Conservation (phyloP, 192 early-diverging fungal species). For the Spizellomyces sp. region DNA sequence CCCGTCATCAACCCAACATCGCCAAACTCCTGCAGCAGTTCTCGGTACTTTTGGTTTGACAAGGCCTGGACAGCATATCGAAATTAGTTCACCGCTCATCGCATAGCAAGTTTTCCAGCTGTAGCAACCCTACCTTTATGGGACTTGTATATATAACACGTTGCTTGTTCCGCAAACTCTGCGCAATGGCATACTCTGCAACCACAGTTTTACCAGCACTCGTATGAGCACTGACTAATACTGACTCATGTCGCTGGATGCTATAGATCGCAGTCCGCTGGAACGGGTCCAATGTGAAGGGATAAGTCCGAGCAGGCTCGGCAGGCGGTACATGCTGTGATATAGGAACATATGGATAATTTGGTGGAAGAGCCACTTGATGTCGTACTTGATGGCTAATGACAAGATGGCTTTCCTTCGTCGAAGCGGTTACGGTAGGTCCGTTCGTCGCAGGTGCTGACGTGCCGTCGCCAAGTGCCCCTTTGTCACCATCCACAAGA, state of each 20-base stretch:
- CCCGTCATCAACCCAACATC: slow-evolving; percentile 99
- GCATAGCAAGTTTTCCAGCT: not conserved
- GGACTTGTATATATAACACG: slow-evolving; percentile 96
- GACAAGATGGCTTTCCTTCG: slow-evolving; percentile 12
- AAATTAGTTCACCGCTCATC: not conserved
- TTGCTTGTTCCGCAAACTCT: slow-evolving; percentile 83
- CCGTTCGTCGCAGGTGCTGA: not conserved
- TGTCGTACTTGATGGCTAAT: slow-evolving; percentile 73
- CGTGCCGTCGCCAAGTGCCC: not conserved
- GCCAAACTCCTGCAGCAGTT: slow-evolving; percentile 92
- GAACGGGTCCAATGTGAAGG: slow-evolving; percentile 94
- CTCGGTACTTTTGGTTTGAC: slow-evolving; percentile 98
- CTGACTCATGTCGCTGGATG: slow-evolving; percentile 90
- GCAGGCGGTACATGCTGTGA: slow-evolving; percentile 79
- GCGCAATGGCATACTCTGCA: slow-evolving; percentile 98
- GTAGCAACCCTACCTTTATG: slow-evolving; percentile 72
- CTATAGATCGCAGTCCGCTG: slow-evolving; percentile 85
- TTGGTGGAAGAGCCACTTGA: slow-evolving; percentile 89
- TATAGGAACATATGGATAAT: slow-evolving; percentile 84
- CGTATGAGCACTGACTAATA: slow-evolving; percentile 95
- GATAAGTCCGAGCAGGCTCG: slow-evolving; percentile 84
- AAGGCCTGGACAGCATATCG: slow-evolving; percentile 64
- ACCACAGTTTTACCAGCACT: slow-evolving; percentile 98
- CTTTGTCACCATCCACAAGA: slow-evolving; percentile 2
- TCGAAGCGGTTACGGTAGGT: slow-evolving; percentile 6